These are phyloP conservation scores for Acorus gramineus DNA, from an alignment of 106 monocot species.

Conservation along the genomic window DNA sequence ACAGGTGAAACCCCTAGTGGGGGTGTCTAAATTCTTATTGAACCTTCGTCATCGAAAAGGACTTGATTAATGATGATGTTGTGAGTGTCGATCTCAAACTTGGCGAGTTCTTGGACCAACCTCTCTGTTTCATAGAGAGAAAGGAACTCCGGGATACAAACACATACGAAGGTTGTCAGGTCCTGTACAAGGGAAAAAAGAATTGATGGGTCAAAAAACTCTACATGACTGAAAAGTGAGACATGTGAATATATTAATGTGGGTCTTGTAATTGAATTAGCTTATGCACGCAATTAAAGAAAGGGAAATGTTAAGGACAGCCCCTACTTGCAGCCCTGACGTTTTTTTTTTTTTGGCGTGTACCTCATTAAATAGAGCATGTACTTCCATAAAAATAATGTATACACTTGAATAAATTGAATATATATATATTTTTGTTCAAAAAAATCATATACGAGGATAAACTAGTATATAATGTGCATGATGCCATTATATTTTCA, in stretches of 20 bases:
- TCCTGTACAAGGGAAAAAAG: conserved; percentile 25
- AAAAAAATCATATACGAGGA: too few relatives aligned
- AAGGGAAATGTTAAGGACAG: too few relatives aligned
- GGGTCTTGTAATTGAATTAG: too few relatives aligned
- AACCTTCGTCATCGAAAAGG: conserved; percentile 70
- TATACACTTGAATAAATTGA: too few relatives aligned
- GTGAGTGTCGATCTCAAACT: conserved; percentile 83
- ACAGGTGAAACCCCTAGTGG: not conserved
- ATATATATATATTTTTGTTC: too few relatives aligned
- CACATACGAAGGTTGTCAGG: conserved; percentile 79
- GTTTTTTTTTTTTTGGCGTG: too few relatives aligned
- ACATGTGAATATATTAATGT: not conserved
- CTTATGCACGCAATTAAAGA: too few relatives aligned
- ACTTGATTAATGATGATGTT: conserved; percentile 95
- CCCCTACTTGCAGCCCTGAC: too few relatives aligned
- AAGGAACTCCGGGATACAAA: conserved; percentile 87
- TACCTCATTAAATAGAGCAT: too few relatives aligned
- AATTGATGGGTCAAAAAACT: not conserved
- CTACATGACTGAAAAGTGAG: not conserved
- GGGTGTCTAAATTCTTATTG: not conserved
- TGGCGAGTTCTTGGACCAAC: conserved; percentile 72
- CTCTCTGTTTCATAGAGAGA: conserved; percentile 90
- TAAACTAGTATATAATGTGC: too few relatives aligned
- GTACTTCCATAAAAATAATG: too few relatives aligned
- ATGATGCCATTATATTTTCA: too few relatives aligned